These are phyloP conservation scores for Halocafeteria seosinensis DNA, from an alignment of 108 stramenopile genomes.

Conservation along the genomic window DNA sequence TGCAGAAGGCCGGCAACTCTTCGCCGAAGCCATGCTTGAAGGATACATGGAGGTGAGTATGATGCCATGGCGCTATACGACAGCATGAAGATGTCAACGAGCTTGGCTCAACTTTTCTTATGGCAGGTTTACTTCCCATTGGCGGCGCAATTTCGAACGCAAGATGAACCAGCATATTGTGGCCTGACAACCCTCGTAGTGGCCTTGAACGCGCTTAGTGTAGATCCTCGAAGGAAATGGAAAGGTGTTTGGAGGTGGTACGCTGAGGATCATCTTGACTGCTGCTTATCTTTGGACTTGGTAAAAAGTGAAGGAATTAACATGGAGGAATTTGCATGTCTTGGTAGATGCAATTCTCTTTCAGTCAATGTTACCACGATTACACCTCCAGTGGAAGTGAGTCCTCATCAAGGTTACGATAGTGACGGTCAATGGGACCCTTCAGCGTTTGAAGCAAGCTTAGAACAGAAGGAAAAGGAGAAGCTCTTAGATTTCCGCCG, in stretches of 20 bases:
- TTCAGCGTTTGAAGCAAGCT: neutral
- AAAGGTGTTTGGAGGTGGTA: conserved; percentile 76
- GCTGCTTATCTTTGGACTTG: conserved; percentile 45
- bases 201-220: conserved; percentile 69
- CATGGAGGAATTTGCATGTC: conserved; percentile 15
- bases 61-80: too few species aligned
- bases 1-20: conserved; percentile 3
- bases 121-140: conserved; percentile 55
- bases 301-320: conserved; percentile 21
- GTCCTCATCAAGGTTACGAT: too few species aligned
- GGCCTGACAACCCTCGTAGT: conserved; percentile 69
- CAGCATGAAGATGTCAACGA: too few species aligned
- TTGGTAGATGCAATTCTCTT: conserved; percentile 15
- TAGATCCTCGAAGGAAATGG: conserved; percentile 72
- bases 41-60: too few species aligned
- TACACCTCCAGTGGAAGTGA: neutral
- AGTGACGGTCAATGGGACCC: neutral
- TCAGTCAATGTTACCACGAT: neutral
- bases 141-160: conserved; percentile 70
- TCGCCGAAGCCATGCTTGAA: neutral
- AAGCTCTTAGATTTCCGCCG: neutral
- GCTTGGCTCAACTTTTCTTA: too few species aligned
- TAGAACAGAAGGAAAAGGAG: neutral
- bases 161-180: conserved; percentile 86
- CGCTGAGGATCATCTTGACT: conserved; percentile 49